phyloP scores from a whole-genome alignment of 768 basidiomycete species.

The Lactarius tabidus region DNA sequence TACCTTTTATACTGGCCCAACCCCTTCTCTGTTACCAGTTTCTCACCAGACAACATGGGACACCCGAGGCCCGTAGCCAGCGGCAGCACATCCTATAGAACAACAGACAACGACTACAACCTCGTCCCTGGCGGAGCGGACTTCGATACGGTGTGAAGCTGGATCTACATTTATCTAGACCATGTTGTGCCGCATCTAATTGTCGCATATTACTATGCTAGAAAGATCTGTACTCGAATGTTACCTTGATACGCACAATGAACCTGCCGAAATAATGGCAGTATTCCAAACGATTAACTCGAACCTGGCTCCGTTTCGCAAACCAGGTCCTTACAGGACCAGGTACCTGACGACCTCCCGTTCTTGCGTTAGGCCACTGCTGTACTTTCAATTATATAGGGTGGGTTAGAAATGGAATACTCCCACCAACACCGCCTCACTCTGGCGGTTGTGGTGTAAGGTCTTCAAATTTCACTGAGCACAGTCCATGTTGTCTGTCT shows the following conservation, averaged over 20 bases:
- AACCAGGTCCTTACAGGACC: background rate
- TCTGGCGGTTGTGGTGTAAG: background rate
- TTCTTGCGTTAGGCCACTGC: background rate
- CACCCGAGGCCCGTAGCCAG: slow-evolving; percentile 41
- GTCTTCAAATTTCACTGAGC: background rate
- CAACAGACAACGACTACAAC: slow-evolving; percentile 42
- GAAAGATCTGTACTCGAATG: background rate
- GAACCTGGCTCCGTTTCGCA: background rate
- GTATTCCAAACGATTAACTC: background rate
- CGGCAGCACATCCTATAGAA: slow-evolving; percentile 23
- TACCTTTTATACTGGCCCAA: slow-evolving; percentile 66
- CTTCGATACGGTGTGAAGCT: slow-evolving; percentile 5
- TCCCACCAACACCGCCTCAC: background rate
- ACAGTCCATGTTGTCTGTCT: background rate
- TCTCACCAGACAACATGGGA: slow-evolving; percentile 31
- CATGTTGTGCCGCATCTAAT: background rate
- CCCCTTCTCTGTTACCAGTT: slow-evolving; percentile 46
- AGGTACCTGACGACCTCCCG: background rate
- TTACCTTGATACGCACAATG: background rate
- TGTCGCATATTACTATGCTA: background rate
- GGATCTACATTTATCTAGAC: background rate
- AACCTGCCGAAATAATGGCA: background rate
- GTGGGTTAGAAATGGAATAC: background rate
- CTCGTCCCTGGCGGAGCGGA: slow-evolving; percentile 28
- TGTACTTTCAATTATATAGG: background rate